Base-by-base conservation (phyloP, 2,329 filamentous ascomycete genomes). In the Nemania sp. region DNA sequence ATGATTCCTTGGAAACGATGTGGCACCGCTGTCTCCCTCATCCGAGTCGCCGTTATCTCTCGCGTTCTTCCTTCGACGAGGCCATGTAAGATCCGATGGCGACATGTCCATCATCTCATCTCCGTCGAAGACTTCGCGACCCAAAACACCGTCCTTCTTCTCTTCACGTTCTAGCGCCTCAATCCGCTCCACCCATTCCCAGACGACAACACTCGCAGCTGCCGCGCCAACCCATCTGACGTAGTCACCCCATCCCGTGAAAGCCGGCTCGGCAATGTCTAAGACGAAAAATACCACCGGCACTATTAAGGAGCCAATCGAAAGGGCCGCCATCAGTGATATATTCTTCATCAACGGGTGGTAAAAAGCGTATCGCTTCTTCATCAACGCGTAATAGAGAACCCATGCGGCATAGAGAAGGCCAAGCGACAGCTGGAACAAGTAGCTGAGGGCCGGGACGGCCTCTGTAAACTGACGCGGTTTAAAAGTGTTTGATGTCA, bases 101-200 rank as follows among this genome's bases (percentile, higher is more conserved):
- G 82, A 80, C 15, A 81, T 77, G 51, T 94, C 90, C 39, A 96
- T 81, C 88, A 95, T 96, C 72, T 97, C 93, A 69, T 97, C 93
- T 3, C 92, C 93, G 68, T 97, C 93, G 71, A 96, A 97, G 0
- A 97, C 87, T 72, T 97, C 93, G 65, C 93, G 83, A 3, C 93
- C 93, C 1, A 97, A 78, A 57, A 97, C 96, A 0, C 93, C 93
- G 68, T 96, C 92, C 76, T 96, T 96, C 76, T 93, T 92, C 74
- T 97, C 92, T 74, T 97, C 92, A 67, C 93, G 86, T 78, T 97
- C 93, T 63, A 97, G 76, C 0, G 92, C 91, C 74, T 97, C 93
- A 50, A 97, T 97, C 25, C 93, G 85, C 75, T 97, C 93, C 2
- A 97, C 93, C 93, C 93, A 97, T 75, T 97, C 93, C 93, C 93